Evolutionary conservation across 2,329 filamentous ascomycete genomes (phyloP), one percentile per base, ranked within the genome.

Genomic region (Venturia aucupariae): DNA sequence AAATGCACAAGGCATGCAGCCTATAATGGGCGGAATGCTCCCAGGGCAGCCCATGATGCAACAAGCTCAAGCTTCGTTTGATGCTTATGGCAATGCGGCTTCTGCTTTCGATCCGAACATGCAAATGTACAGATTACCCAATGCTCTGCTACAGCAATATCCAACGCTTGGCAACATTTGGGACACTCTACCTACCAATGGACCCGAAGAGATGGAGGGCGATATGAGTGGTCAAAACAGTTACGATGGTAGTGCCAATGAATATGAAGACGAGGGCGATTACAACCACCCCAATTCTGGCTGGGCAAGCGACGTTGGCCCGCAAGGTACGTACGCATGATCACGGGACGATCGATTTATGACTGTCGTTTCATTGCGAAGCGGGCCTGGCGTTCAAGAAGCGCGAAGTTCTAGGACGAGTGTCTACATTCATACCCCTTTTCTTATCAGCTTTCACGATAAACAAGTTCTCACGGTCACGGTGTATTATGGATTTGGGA

Each of bases 151-250:
- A 46, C 89, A 90, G 22, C 94, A 97, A 72, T 97, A 97, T 75
- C 94, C 94, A 15, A 92, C 91, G 4, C 79, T 99, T n/a, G 92
- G 92, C 30, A 89, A 87, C 63, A 84, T 97, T 73, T 97, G 93
- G 92, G 83, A 84, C 22, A 84, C 87, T 63, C 83, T 95, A 72
- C 84, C 87, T 51, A 83, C 88, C n/a, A 80, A 80, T 4, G 77
- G 75, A 32, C 71, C 82, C 7, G 85, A 86, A 22, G 81, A 87
- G 65, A 78, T 81, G 41, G 76, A 78, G 2, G 79, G 78, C 62
- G 90, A 90, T 67, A 76, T 89, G n/a, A 90, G 87, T 70, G 89
- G 89, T 0, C 82, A 88, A 62, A 91, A 89, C 68, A 92, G 88
- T 68, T 94, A 93, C 70, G 91, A 95, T 71, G 87, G 86, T 0